Base-by-base conservation (phyloP, 2,329 filamentous ascomycete genomes). In the Paecilomyces niveus region DNA sequence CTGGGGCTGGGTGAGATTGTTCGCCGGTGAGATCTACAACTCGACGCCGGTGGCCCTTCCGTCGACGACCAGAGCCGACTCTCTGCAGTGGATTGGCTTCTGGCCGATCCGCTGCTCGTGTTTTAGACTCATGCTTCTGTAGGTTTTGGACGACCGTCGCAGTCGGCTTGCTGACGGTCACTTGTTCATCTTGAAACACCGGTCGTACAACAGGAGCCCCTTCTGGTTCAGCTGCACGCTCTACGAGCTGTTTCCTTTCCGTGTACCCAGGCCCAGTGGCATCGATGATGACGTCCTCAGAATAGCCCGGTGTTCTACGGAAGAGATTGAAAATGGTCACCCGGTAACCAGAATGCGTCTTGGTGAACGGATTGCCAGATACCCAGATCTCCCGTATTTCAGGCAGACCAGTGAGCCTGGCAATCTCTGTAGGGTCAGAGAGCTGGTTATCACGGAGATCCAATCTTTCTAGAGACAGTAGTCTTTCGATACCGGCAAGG, bases 281-380 rank as follows among this genome's bases (percentile, higher is more conserved):
- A 71, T 99, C 94, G 65, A 99, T 93, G 53, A 91, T 80, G 60
- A 97, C 86, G 69, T 99, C 94, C 64, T 96, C 90, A 0, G 87
- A 89, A 68, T 94, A 96, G 4, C 94, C 94, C 10, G 93, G 90
- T 0, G 90, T 92, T 59, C 85, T 87, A 62, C 94, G 86, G 80
- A 99, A 99, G 2, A 97, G 81, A 68, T 97, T 99, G 85, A 99
- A 97, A 62, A 97, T 95, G 21, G 87, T 89, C 63, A 96, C 82
- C 54, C 94, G 86, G 71, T 96, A 96, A 65, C 89, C 86, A 59
- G 87, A 83, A 70, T 97, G 90, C 0, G 91, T 92, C 65, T 89
- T 90, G 51, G 89, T 89, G 68, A 97, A 97, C 0, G 92, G 90
- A 67, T 99, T 99, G 22, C 91, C 90, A 61, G 89, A 85, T 15